Base-by-base conservation (phyloP, 441 rosid genomes). In the Breynia disticha region DNA sequence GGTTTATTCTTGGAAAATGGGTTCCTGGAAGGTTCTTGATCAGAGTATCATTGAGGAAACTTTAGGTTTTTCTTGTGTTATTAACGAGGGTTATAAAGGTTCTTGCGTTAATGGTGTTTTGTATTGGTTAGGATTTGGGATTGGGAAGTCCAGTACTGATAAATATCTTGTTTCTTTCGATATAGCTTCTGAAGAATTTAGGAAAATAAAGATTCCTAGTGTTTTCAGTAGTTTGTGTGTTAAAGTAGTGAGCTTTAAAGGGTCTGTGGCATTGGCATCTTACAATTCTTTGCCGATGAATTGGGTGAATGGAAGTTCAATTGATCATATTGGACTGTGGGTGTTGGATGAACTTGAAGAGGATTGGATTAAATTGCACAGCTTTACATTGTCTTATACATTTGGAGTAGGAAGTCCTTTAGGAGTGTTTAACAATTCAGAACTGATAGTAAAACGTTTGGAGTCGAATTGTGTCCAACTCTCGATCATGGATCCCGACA, bases 121-220 rank as follows among this genome's bases (percentile, higher is more conserved):
- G 57, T 28, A 63, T 46, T 72, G 77, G 75, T 32, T 44, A 7
- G 75, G 67, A 10, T 47, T 47, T 13, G 62, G 68, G 1, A 14
- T 47, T 11, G 68, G 52, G 1, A 46, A 43, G 1, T 45, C 39
- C 6, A 47, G 19, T 0, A 17, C 22, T 18, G 9, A 11, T 1
- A 61, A 59, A 35, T 60, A 53, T 22, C 12, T 72, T 1, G 28
- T 72, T 28, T 67, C 71, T 0, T 72, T 72, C 52, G 72, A 76
- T 48, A 19, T 72, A 66, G 54, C 16, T 22, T 55, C 18, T 12
- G 73, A 72, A 53, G 62, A 35, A 12, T 66, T 76, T 10, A 48
- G 52, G 44, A 48, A 20, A 18, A 55, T 57, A 14, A 1, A 44
- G 10, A 46, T 62, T 12, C 73, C 72, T 0, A 43, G 59, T 3